phyloP scores from a whole-genome alignment of 179 eudicot genomes.

The Pouteria campechiana region DNA sequence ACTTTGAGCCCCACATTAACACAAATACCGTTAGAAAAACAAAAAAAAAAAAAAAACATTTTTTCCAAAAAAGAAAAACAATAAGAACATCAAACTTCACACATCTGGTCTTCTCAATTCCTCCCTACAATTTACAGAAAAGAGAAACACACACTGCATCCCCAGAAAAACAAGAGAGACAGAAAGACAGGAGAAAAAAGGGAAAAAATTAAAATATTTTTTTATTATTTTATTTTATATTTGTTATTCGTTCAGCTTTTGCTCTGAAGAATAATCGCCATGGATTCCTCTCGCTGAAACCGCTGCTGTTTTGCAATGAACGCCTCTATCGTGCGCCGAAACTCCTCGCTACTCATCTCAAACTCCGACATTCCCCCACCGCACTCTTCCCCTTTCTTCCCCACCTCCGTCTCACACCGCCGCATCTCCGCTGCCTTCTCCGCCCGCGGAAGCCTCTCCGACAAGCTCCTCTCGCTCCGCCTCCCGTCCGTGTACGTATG shows the following conservation, averaged over 20 bases:
- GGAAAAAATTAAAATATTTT: not conserved
- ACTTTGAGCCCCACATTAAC: too few relatives aligned
- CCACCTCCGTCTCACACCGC: conserved; percentile 38
- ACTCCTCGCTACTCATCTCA: conserved; percentile 55
- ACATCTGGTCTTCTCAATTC: too few relatives aligned
- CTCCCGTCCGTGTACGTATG: conserved; percentile 8
- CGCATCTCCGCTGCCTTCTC: conserved; percentile 15
- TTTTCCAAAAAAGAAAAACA: too few relatives aligned
- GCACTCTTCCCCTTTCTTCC: conserved; percentile 13
- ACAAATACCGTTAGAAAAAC: too few relatives aligned
- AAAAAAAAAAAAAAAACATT: too few relatives aligned
- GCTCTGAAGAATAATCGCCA: conserved; percentile 41
- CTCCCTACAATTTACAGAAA: too few relatives aligned
- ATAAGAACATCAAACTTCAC: too few relatives aligned
- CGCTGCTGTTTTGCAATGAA: conserved; percentile 66
- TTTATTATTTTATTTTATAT: not conserved
- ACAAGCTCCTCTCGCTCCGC: conserved; percentile 20
- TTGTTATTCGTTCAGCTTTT: conserved; percentile 10
- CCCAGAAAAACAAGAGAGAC: too few relatives aligned
- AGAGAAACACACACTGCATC: too few relatives aligned
- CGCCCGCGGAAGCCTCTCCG: conserved; percentile 25
- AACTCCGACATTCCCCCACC: conserved; percentile 21
- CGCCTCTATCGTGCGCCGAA: conserved; percentile 47
- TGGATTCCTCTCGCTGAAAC: conserved; percentile 56
- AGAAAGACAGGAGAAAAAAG: not conserved